A percentile compares a stretch with the other conserved stretches of the same genome.
Evolutionary conservation across 495 filamentous ascomycete species (phyloP).

Genomic region (Penicillium paxilli): DNA sequence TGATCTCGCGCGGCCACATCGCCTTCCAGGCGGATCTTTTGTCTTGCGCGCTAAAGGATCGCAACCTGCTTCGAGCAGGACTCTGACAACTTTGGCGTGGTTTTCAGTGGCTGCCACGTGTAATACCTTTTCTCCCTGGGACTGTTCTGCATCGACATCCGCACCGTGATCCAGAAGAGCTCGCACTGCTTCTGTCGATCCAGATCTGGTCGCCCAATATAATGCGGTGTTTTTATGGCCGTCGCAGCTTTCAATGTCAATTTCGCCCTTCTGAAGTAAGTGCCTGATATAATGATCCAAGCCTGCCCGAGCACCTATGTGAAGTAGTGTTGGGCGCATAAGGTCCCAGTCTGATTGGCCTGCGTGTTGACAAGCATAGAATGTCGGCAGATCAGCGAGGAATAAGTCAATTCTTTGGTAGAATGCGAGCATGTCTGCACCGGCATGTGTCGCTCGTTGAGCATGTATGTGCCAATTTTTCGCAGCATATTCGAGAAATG

Average conservation of each 20-base stretch:
- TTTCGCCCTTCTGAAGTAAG: conserved; percentile 11
- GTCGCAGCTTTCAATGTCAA: conserved; percentile 9
- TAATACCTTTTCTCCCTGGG: conserved; percentile 23
- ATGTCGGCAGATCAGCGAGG: too few relatives aligned
- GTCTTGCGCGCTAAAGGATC: conserved; percentile 29
- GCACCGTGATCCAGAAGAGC: conserved; percentile 25
- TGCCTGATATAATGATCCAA: conserved; percentile 12
- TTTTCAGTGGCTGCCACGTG: conserved; percentile 27
- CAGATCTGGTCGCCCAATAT: conserved; percentile 23
- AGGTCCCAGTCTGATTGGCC: too few relatives aligned
- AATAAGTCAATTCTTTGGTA: too few relatives aligned
- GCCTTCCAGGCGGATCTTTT: conserved; percentile 13
- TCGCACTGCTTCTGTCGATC: conserved; percentile 19
- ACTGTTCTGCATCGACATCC: conserved; percentile 13
- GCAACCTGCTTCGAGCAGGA: conserved; percentile 27
- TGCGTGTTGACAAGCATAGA: too few relatives aligned
- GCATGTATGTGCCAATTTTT: conserved; percentile 18
- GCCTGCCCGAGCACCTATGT: conserved; percentile 16
- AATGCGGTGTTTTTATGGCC: conserved; percentile 18
- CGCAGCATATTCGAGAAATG: conserved; percentile 25
- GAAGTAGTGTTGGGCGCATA: conserved; percentile 9
- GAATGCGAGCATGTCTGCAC: too few relatives aligned
- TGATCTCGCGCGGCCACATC: conserved; percentile 17
- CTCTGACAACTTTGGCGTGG: conserved; percentile 17
- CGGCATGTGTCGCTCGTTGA: background rate